Evolutionary conservation across 257 asterid genomes (phyloP).

Genomic region (Solanum sejunctum): DNA sequence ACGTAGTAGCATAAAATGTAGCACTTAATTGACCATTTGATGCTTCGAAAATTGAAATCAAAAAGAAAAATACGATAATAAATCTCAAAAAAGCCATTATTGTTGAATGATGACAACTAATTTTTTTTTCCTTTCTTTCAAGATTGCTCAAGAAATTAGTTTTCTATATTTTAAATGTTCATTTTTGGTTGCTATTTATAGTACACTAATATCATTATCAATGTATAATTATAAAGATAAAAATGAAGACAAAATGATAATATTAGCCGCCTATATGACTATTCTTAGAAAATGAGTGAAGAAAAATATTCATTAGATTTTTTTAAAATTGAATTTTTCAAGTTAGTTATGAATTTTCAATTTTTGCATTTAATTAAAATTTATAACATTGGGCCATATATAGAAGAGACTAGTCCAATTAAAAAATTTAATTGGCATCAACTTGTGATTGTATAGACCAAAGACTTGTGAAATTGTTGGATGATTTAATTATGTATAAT

Average conservation of each 20-base stretch:
- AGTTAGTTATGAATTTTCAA: not conserved
- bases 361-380: not conserved
- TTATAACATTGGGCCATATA: not conserved
- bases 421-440: not conserved
- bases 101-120: not conserved
- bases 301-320: not conserved
- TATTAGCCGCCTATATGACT: not conserved
- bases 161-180: not conserved
- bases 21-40: conserved; percentile 14
- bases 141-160: not conserved
- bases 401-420: not conserved
- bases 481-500: not conserved
- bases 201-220: not conserved
- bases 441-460: not conserved
- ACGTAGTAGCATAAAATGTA: conserved; percentile 11
- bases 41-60: not conserved
- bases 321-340: not conserved
- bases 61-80: not conserved
- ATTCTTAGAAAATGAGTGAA: not conserved
- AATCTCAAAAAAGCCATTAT: not conserved
- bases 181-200: not conserved
- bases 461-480: not conserved
- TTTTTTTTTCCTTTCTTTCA: not conserved
- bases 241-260: not conserved
- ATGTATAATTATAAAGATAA: not conserved